Evolutionary conservation across 2,329 filamentous ascomycete species (phyloP).

Genomic region (Fusarium sp.): DNA sequence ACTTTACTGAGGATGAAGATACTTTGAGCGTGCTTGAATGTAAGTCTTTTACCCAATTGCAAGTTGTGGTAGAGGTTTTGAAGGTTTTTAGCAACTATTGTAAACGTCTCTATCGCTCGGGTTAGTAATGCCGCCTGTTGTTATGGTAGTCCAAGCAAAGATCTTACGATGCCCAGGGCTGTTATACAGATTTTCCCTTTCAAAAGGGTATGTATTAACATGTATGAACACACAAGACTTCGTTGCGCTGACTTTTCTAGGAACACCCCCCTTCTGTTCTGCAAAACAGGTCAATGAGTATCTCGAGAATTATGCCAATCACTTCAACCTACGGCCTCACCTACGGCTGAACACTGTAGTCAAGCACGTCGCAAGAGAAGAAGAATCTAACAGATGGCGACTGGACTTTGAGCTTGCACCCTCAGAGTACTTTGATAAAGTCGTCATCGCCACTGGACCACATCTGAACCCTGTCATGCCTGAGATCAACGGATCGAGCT

Average conservation of each 20-base stretch:
- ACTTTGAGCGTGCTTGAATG: constrained; percentile 51
- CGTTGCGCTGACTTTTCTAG: neutral
- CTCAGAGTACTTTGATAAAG: constrained; percentile 51
- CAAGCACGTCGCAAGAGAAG: neutral
- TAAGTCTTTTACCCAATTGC: constrained; percentile 25
- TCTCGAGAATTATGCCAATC: neutral
- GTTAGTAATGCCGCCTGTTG: neutral
- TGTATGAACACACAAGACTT: no score
- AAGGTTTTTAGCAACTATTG: neutral
- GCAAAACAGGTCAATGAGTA: neutral
- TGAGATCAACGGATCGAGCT: constrained; percentile 46
- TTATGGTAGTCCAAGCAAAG: neutral
- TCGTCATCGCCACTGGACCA: constrained; percentile 53
- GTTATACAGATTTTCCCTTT: constrained; percentile 1
- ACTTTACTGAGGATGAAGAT: constrained; percentile 51
- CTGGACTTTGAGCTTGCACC: constrained; percentile 31
- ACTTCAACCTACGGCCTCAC: neutral
- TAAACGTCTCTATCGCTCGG: neutral
- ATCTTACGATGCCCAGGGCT: neutral
- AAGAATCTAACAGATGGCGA: neutral
- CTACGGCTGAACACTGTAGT: neutral
- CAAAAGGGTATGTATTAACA: neutral
- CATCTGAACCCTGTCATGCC: constrained; percentile 53
- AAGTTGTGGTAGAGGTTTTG: neutral
- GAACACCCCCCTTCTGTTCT: neutral